Percentiles rank a stretch among this genome's conserved stretches.
Evolutionary conservation across 129 eudicot genomes (phyloP).

Genomic region (Lactuca saligna): DNA sequence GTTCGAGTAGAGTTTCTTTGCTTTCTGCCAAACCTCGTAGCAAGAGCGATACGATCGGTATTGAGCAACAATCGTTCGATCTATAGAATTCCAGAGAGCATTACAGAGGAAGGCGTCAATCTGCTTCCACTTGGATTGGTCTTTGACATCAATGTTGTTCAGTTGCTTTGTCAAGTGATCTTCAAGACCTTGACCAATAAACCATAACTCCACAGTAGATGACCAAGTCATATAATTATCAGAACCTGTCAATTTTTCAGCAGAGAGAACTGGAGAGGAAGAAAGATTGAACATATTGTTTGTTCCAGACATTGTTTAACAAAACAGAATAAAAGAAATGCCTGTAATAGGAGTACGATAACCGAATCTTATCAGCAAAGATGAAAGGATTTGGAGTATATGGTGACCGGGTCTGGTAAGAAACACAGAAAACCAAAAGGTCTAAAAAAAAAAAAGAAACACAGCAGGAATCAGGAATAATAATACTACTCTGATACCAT

Average conservation of each 20-base stretch:
- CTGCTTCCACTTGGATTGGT: neutral
- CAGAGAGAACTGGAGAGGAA: neutral
- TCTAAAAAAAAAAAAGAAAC: no score
- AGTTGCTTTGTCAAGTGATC: slow-evolving; percentile 3
- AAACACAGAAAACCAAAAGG: no score
- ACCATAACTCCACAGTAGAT: neutral
- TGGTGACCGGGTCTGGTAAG: no score
- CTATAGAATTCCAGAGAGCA: neutral
- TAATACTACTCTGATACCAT: no score
- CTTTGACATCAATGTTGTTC: neutral
- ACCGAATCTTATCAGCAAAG: no score
- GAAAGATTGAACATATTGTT: neutral
- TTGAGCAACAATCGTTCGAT: neutral
- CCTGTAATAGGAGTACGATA: no score
- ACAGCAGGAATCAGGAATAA: no score
- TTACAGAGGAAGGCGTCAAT: neutral
- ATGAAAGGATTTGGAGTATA: no score
- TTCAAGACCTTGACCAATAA: neutral
- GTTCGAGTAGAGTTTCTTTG: neutral
- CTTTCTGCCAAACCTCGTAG: neutral
- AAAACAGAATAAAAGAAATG: no score
- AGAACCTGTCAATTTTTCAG: neutral
- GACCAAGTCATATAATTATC: slow-evolving; percentile 2
- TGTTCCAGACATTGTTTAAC: neutral
- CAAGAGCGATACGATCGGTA: neutral